Base-by-base conservation (phyloP, 345 rosid species). In the Raphanus sativus region DNA sequence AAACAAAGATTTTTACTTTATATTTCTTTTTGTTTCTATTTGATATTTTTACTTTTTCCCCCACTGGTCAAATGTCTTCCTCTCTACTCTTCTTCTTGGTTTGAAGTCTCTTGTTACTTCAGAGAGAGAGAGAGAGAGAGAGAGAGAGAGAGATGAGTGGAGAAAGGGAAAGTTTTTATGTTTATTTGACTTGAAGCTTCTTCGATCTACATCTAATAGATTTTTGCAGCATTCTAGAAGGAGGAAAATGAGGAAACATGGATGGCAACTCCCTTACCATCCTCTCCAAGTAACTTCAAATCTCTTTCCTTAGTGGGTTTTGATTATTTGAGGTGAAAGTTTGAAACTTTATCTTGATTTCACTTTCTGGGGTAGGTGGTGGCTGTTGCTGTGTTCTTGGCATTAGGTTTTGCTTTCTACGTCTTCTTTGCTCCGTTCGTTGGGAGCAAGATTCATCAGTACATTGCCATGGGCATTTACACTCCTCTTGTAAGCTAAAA, bases 401-500 rank as follows among this genome's bases (percentile, higher is more conserved):
- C 99, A 29, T 73, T 95, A 85, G 99, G 96, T 77, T 92, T 92
- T 82, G 99, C 98, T 67, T 92, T 89, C 87, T 95, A 92, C 80
- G 99, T 95, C 78, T 92, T 95, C 91, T 95, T 95, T 82, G 98
- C 99, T 70, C 99, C 99, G 5, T 95, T 95, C 81, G 94, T 91
- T 67, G 99, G 99, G 82, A 92, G 75, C 85, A 87, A 85, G 88
- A 81, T 83, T 16, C 83, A 87, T 76, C 99, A 89, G 83, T 87
- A 88, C 73, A 77, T 92, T 81, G 89, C 81, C 24, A 91, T 88
- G 84, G 97, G 97, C 77, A 88, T 95, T 85, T 95, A 95, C 85
- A 91, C 97, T 84, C 98, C 99, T 26, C 88, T 95, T 72, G 99
- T 95, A 86, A 88, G 87, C 62, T 68, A 0, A 61, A 0, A 61